phyloP scores from a whole-genome alignment of 2,329 filamentous ascomycete species.

The Colletotrichum tanaceti region DNA sequence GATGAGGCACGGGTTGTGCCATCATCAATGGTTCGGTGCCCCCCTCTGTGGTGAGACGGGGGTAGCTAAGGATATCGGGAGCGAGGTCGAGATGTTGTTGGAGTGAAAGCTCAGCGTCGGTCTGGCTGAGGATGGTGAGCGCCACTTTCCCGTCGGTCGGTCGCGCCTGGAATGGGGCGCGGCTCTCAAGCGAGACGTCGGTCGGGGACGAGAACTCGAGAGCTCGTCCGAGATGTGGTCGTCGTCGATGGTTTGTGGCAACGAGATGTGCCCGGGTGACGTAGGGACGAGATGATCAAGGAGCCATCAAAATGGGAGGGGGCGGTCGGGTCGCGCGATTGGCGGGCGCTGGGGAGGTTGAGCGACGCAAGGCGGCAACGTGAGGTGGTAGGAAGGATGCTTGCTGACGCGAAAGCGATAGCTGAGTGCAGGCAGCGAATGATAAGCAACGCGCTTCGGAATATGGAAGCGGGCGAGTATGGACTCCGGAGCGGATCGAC shows the following conservation, averaged over 20 bases:
- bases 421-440: conserved; percentile 23
- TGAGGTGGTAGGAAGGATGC: conserved; percentile 17
- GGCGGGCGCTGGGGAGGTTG: conserved; percentile 36
- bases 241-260: conserved; percentile 34
- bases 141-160: conserved; percentile 58
- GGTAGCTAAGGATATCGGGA: conserved; percentile 63
- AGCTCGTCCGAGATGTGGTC: conserved; percentile 26
- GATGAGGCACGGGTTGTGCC: conserved; percentile 78
- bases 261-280: conserved; percentile 39
- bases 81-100: conserved; percentile 70
- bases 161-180: conserved; percentile 41
- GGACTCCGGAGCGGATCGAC: conserved; percentile 10
- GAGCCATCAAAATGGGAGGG: conserved; percentile 42
- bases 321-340: conserved; percentile 41
- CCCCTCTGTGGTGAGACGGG: conserved; percentile 60
- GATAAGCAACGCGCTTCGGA: conserved; percentile 22
- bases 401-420: conserved; percentile 37
- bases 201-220: conserved; percentile 33
- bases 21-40: conserved; percentile 74
- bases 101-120: conserved; percentile 67
- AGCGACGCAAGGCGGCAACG: conserved; percentile 38
- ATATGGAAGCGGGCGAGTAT: conserved; percentile 3
- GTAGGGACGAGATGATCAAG: conserved; percentile 39
- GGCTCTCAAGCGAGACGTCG: conserved; percentile 35
- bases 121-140: conserved; percentile 65